Evolutionary conservation across 2,329 filamentous ascomycete genomes (phyloP).

Genomic region (Akanthomyces lecanii): DNA sequence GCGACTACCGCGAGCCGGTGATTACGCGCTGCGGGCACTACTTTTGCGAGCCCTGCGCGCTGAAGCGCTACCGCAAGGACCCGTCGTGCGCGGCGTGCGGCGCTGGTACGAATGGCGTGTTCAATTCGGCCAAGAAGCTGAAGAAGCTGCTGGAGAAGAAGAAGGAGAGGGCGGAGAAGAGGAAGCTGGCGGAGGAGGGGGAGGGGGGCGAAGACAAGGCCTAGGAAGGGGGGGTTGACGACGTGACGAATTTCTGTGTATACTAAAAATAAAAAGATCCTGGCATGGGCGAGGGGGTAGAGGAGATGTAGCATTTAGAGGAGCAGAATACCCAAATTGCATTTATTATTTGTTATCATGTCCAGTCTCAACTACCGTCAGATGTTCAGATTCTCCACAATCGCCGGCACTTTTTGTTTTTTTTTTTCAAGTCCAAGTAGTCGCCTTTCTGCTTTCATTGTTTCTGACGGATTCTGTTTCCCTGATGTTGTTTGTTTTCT

Average conservation of each 20-base stretch:
- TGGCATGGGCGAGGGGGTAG: background rate
- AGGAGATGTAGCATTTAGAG: conserved; percentile 2
- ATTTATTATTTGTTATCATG: background rate
- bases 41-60: conserved; percentile 87
- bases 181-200: conserved; percentile 50
- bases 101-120: conserved; percentile 79
- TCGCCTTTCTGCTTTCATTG: no score
- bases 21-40: conserved; percentile 92
- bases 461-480: no score
- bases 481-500: no score
- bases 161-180: conserved; percentile 55
- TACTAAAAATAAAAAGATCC: background rate
- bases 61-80: conserved; percentile 81
- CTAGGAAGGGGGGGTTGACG: background rate
- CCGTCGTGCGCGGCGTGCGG: conserved; percentile 84
- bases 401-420: background rate
- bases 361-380: background rate
- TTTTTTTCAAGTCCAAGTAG: no score
- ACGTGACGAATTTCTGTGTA: background rate
- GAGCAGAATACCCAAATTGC: conserved; percentile 6
- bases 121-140: conserved; percentile 80
- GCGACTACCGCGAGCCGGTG: conserved; percentile 73
- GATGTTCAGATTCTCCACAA: no score
- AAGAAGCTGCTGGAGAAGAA: conserved; percentile 76
- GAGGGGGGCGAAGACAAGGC: conserved; percentile 32